These are phyloP conservation scores for Lotmaria passim DNA, from an alignment of 208 protist genomes.

Conservation along the genomic window DNA sequence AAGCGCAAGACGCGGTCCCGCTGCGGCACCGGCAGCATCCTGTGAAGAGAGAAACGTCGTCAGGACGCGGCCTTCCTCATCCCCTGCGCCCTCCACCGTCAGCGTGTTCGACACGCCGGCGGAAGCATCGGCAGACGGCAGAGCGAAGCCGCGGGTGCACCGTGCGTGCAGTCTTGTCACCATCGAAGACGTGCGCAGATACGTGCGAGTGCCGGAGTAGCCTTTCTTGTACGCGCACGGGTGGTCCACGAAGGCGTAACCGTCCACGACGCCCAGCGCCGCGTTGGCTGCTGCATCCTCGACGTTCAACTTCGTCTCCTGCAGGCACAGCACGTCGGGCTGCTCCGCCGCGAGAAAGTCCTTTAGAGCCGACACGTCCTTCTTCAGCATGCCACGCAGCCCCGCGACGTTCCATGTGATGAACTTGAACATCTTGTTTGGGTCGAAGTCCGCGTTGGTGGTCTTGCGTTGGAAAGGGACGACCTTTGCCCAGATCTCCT, in stretches of 20 bases:
- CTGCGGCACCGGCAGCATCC: background rate
- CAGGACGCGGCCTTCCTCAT: slow-evolving; percentile 89
- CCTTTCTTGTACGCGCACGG: slow-evolving; percentile 79
- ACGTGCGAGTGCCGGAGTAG: slow-evolving; percentile 90
- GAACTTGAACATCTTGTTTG: slow-evolving; percentile 77
- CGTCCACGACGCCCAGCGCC: slow-evolving; percentile 61
- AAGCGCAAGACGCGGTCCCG: slow-evolving; percentile 54
- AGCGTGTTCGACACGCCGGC: background rate
- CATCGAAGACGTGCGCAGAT: slow-evolving; percentile 48
- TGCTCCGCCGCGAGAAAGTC: slow-evolving; percentile 64
- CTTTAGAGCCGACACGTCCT: slow-evolving; percentile 57
- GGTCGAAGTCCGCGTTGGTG: slow-evolving; percentile 58
- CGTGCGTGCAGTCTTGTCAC: slow-evolving; percentile 23
- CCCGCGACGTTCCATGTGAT: slow-evolving; percentile 95
- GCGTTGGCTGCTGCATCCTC: slow-evolving; percentile 57
- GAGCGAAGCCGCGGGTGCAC: slow-evolving; percentile 40
- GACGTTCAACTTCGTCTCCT: slow-evolving; percentile 93
- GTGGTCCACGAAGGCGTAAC: slow-evolving; percentile 83
- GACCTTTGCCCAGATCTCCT: slow-evolving; percentile 64
- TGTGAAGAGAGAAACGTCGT: slow-evolving; percentile 72
- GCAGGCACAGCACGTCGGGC: slow-evolving; percentile 89
- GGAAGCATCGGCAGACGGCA: slow-evolving; percentile 8
- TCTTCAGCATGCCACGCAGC: slow-evolving; percentile 82
- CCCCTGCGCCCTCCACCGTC: slow-evolving; percentile 28
- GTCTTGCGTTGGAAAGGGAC: slow-evolving; percentile 68